Evolutionary conservation across 352 stramenopile genomes (phyloP), one percentile per base, ranked within the genome.

Genomic region (Globisporangium radiosum): DNA sequence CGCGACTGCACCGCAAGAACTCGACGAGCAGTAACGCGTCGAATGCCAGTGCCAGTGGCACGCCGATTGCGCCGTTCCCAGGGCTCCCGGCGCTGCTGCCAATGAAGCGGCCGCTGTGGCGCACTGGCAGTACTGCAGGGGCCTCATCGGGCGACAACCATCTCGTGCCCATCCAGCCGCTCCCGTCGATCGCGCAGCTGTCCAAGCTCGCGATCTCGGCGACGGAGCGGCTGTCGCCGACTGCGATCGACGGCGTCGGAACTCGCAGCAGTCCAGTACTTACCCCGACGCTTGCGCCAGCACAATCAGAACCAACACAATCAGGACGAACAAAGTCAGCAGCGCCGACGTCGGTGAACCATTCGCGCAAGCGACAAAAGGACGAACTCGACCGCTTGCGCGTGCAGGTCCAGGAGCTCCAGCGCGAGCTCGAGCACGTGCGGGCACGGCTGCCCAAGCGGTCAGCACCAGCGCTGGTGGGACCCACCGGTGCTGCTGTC

Each of bases 381-480:
- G 75, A 85, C 54, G 75, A 85, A 54, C 68, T 85, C 1, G 75
- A 71, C 44, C 52, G 64, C 42, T 60, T 85, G 5, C 72, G 75
- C 17, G 72, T 72, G 14, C 72, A 85, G 52, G 75, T 85, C n/a
- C 72, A 85, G 54, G 75, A 85, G 63, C 70, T 85, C 3, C 72
- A 81, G 63, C 61, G 72, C 15, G 72, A 85, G 50, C 68, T 85
- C 5, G 59, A 64, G 45, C 59, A 64, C 25, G 59, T 64, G 51
- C 59, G 59, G 39, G 52, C 25, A 4, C 59, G 59, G 19, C 47
- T 60, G 5, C 58, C 58, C 11, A 57, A 64, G 52, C 52, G 54
- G 36, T 44, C 19, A 7, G 48, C 43, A 15, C 43, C n/a, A 1
- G 11, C 45, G n/a, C 45, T 11, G 45, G 14, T 5, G 3, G 45